A percentile compares a stretch with the other conserved stretches of the same genome.
phyloP scores from a whole-genome alignment of 139 green algal species.

The Klebsormidium nitens region DNA sequence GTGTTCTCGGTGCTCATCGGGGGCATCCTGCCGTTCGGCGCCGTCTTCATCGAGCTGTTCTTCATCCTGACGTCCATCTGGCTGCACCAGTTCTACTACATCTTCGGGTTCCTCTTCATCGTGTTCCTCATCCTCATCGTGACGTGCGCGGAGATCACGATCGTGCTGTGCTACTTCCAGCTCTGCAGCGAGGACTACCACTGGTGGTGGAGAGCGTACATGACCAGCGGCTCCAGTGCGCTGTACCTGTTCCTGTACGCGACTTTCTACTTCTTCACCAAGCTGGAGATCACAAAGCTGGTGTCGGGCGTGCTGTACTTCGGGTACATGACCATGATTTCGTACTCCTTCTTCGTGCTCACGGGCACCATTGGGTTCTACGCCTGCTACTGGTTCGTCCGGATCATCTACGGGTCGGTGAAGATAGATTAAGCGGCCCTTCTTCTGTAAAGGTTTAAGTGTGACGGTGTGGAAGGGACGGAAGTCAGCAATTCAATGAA shows the following conservation, averaged over 20 bases:
- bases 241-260: conserved; percentile 97
- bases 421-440: conserved; percentile 85
- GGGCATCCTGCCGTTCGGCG: conserved; percentile 96
- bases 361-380: conserved; percentile 94
- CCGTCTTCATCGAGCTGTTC: conserved; percentile 99
- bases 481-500: no score
- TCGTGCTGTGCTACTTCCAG: conserved; percentile 98
- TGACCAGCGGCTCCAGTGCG: conserved; percentile 81
- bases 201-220: conserved; percentile 94
- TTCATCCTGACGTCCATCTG: conserved; percentile 99
- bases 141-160: conserved; percentile 97
- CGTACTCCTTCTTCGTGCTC: conserved; percentile 76
- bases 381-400: conserved; percentile 81
- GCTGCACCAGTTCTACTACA: conserved; percentile 92
- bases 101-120: conserved; percentile 96
- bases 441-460: conserved; percentile 1
- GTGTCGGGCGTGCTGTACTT: conserved; percentile 87
- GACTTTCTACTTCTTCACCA: conserved; percentile 94
- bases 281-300: conserved; percentile 91
- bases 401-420: conserved; percentile 81
- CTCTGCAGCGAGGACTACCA: conserved; percentile 83
- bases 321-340: conserved; percentile 93
- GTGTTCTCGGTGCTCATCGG: conserved; percentile 86
- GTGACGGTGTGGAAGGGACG: neutral
- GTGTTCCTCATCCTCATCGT: conserved; percentile 94